A percentile compares a stretch with the other conserved stretches of the same genome.
phyloP scores from a whole-genome alignment of 2,329 filamentous ascomycete genomes.

The Volutella citrinella region DNA sequence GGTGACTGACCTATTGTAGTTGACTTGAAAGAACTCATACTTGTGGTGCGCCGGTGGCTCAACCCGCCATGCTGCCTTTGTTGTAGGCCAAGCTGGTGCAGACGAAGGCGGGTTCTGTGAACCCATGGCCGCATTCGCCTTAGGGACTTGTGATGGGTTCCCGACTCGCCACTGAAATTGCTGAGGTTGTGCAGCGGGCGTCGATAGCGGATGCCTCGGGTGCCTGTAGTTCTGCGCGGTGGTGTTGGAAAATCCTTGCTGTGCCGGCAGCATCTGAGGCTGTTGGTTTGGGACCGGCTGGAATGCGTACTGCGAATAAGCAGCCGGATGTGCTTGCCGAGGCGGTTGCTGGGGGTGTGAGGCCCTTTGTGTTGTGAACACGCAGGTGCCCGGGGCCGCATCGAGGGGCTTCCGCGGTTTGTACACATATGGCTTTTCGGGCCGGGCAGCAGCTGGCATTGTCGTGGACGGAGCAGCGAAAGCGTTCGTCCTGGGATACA shows the following conservation, averaged over 20 bases:
- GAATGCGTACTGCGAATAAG: constrained; percentile 14
- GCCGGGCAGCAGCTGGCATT: constrained; percentile 6
- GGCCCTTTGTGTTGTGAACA: constrained; percentile 24
- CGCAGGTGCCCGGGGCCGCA: constrained; percentile 15
- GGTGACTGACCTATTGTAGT: constrained; percentile 52
- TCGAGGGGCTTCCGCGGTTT: constrained; percentile 43
- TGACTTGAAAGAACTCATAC: constrained; percentile 57
- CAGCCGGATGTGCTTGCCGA: constrained; percentile 9
- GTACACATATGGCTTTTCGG: constrained; percentile 52
- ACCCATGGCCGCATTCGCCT: constrained; percentile 2
- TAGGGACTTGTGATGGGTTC: constrained; percentile 4
- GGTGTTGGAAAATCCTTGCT: constrained; percentile 22
- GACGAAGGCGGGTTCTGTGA: constrained; percentile 11
- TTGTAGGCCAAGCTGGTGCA: constrained; percentile 16
- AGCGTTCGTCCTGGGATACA: constrained; percentile 5
- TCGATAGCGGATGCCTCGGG: too few species aligned
- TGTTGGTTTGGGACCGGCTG: constrained; percentile 6
- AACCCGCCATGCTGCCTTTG: constrained; percentile 32
- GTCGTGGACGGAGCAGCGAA: too few species aligned
- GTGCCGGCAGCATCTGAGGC: too few species aligned
- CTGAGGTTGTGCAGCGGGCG: constrained; percentile 3
- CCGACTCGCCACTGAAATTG: constrained; percentile 17
- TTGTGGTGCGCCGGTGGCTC: constrained; percentile 46
- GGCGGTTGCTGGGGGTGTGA: constrained; percentile 1
- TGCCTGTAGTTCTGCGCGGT: constrained; percentile 13